Evolutionary conservation across 371 early-diverging fungal species (phyloP).

Genomic region (Syncephalastrum monosporum): DNA sequence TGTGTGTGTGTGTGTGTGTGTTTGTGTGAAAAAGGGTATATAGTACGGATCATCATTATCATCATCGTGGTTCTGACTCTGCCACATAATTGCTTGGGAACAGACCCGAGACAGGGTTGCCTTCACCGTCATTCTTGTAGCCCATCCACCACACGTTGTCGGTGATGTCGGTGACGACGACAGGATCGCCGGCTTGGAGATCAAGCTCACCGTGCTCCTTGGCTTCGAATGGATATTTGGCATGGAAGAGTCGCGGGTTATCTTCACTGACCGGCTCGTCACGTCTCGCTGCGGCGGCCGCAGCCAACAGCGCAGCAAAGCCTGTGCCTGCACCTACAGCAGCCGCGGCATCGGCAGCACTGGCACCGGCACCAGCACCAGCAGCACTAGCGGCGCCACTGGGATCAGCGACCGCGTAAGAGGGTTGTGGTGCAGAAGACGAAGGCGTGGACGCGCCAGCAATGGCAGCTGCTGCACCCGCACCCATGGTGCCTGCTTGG

Average conservation of each 20-base stretch:
- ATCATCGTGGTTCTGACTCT: slow-evolving; percentile 16
- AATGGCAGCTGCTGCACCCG: slow-evolving; percentile 16
- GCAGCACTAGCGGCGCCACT: neutral
- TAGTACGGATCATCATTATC: slow-evolving; percentile 6
- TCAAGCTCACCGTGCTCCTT: slow-evolving; percentile 77
- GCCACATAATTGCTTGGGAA: slow-evolving; percentile 45
- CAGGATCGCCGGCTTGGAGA: slow-evolving; percentile 62
- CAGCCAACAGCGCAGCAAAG: slow-evolving; percentile 23
- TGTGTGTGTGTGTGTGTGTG: too few species aligned
- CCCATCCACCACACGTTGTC: slow-evolving; percentile 90
- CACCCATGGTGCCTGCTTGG: slow-evolving; percentile 24
- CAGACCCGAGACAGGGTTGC: slow-evolving; percentile 32
- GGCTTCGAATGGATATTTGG: slow-evolving; percentile 73
- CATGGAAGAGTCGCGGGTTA: slow-evolving; percentile 54
- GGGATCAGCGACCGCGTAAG: slow-evolving; percentile 8
- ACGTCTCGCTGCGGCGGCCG: slow-evolving; percentile 28
- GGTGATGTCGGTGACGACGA: slow-evolving; percentile 75
- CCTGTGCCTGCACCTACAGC: slow-evolving; percentile 56
- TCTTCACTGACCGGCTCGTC: slow-evolving; percentile 27
- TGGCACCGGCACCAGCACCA: slow-evolving; percentile 48
- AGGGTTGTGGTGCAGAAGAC: neutral
- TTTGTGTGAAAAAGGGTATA: slow-evolving; percentile 4
- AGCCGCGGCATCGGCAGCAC: slow-evolving; percentile 6
- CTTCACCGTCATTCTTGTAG: slow-evolving; percentile 60
- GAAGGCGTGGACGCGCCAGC: slow-evolving; percentile 9